Percentiles rank a stretch among this genome's conserved stretches.
Evolutionary conservation across 2,329 filamentous ascomycete species (phyloP).

Genomic region (Talaromyces amestolkiae): DNA sequence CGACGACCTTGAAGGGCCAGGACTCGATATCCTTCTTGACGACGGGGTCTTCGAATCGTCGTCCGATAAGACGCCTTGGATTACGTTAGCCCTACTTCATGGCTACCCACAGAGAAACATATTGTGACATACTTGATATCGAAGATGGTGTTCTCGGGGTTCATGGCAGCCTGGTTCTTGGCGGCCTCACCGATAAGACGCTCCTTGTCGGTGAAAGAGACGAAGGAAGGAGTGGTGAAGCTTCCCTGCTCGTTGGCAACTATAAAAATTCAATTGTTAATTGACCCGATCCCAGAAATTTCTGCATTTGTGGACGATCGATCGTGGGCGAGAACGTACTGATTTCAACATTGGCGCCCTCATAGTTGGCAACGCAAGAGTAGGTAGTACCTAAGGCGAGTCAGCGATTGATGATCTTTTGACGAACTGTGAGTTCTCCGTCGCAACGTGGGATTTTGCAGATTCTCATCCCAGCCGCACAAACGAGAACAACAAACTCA

Average conservation of each 20-base stretch:
- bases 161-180: slow-evolving; percentile 99
- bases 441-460: neutral
- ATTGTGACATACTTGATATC: slow-evolving; percentile 84
- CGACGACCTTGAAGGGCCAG: slow-evolving; percentile 98
- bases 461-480: slow-evolving; percentile 5
- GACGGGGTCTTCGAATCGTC: slow-evolving; percentile 88
- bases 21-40: slow-evolving; percentile 99
- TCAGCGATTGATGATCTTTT: slow-evolving; percentile 23
- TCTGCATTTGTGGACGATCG: neutral
- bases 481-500: slow-evolving; percentile 49
- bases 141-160: slow-evolving; percentile 97
- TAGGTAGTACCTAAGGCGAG: slow-evolving; percentile 82
- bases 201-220: slow-evolving; percentile 98
- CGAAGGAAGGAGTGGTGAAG: slow-evolving; percentile 98
- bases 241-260: slow-evolving; percentile 99
- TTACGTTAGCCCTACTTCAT: neutral
- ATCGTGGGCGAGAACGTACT: slow-evolving; percentile 55
- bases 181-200: slow-evolving; percentile 98
- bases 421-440: neutral
- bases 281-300: slow-evolving; percentile 15
- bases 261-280: slow-evolving; percentile 31
- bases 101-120: neutral
- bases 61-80: slow-evolving; percentile 88
- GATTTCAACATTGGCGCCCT: slow-evolving; percentile 99
- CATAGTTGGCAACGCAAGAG: slow-evolving; percentile 99